These are phyloP conservation scores for Rachicladosporium sp. DNA, from an alignment of 2,329 filamentous ascomycete genomes.

Conservation along the genomic window DNA sequence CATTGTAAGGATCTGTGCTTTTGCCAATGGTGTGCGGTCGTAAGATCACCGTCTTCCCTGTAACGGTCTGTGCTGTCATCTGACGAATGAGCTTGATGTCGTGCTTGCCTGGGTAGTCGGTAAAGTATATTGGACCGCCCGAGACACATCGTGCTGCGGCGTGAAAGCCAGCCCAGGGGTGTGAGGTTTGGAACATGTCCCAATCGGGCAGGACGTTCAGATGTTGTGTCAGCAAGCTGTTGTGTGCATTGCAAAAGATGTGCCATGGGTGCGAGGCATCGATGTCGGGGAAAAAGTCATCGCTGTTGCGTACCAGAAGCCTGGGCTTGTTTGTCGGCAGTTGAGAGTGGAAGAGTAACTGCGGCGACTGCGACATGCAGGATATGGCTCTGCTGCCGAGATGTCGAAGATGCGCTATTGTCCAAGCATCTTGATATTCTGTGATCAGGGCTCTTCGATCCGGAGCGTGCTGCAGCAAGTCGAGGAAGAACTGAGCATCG, in stretches of 20 bases:
- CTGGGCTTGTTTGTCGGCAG: conserved; percentile 62
- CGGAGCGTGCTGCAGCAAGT: conserved; percentile 56
- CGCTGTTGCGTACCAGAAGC: conserved; percentile 72
- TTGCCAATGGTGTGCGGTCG: conserved; percentile 65
- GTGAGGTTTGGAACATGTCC: conserved; percentile 61
- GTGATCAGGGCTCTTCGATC: conserved; percentile 60
- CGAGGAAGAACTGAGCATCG: conserved; percentile 82
- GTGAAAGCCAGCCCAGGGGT: conserved; percentile 68
- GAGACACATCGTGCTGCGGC: conserved; percentile 81
- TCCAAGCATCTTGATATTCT: conserved; percentile 79
- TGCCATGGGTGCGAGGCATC: conserved; percentile 83
- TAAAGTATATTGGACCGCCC: conserved; percentile 89
- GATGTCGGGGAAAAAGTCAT: conserved; percentile 81
- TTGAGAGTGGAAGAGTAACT: conserved; percentile 75
- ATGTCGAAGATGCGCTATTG: conserved; percentile 60
- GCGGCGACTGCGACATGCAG: conserved; percentile 88
- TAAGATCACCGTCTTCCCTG: conserved; percentile 66
- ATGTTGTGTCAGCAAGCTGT: conserved; percentile 67
- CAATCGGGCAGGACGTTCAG: conserved; percentile 79
- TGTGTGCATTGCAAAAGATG: conserved; percentile 87
- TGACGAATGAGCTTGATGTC: conserved; percentile 62
- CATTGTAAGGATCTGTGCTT: conserved; percentile 59
- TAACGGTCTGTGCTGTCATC: conserved; percentile 63
- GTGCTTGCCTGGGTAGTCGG: conserved; percentile 75
- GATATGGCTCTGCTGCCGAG: conserved; percentile 71